These are phyloP conservation scores for Plasmodium malariae DNA, from an alignment of 169 alveolate species.

Conservation along the genomic window DNA sequence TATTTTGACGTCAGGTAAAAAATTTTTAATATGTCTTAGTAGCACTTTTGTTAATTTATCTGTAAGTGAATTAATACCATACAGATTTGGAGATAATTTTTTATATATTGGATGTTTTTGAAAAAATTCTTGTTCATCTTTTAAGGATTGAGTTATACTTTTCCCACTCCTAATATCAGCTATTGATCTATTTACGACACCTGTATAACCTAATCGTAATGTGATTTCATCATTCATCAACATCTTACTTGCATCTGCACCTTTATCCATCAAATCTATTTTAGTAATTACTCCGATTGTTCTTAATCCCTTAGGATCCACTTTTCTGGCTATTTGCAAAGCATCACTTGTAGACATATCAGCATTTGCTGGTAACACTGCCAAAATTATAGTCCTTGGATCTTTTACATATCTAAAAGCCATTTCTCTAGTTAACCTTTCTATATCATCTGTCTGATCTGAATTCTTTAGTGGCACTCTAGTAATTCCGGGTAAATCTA, in stretches of 20 bases:
- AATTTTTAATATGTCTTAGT: conserved; percentile 95
- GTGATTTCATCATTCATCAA: conserved; percentile 96
- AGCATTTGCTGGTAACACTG: conserved; percentile 98
- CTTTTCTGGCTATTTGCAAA: conserved; percentile 95
- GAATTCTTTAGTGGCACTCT: conserved; percentile 96
- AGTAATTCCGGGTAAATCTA: conserved; percentile 99
- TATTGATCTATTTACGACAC: conserved; percentile 95
- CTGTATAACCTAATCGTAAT: conserved; percentile 97
- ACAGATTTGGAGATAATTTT: conserved; percentile 91
- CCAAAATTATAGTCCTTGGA: conserved; percentile 96
- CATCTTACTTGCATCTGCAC: conserved; percentile 97
- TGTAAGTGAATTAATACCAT: conserved; percentile 97
- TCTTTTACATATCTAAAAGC: conserved; percentile 94
- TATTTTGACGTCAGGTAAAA: conserved; percentile 96
- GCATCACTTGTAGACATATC: conserved; percentile 99
- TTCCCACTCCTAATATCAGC: conserved; percentile 94
- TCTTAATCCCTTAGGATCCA: conserved; percentile 97
- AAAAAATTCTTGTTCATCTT: conserved; percentile 94
- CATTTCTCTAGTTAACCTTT: conserved; percentile 95
- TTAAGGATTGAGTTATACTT: conserved; percentile 91
- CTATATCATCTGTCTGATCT: conserved; percentile 97
- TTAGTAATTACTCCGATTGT: conserved; percentile 97
- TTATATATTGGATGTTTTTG: conserved; percentile 95
- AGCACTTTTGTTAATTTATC: conserved; percentile 96
- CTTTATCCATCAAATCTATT: conserved; percentile 99